Conservation (phyloP, 169 alveolate genomes). For the Perkinsus olseni region DNA sequence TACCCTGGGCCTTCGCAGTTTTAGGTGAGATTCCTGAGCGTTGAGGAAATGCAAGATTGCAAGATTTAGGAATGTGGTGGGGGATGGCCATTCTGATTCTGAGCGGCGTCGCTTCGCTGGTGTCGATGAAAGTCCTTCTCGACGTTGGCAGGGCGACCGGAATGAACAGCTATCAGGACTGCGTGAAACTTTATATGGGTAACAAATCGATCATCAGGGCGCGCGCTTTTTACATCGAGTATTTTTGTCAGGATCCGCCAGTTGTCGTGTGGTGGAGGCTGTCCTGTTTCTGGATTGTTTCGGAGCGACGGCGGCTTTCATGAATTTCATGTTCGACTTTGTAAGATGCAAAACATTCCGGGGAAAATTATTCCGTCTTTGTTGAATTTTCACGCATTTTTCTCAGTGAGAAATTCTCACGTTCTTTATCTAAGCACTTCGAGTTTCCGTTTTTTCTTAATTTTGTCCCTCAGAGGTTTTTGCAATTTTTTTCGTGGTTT, state of each 20-base stretch:
- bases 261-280: neutral
- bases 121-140: neutral
- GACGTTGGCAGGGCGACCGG: neutral
- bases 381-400: too few relatives aligned
- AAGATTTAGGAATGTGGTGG: neutral
- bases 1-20: neutral
- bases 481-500: too few relatives aligned
- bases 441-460: too few relatives aligned
- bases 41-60: neutral
- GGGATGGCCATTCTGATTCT: neutral
- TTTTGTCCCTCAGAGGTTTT: too few relatives aligned
- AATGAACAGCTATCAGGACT: neutral
- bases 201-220: neutral
- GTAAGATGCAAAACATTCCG: neutral
- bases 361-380: neutral
- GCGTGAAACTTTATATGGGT: neutral
- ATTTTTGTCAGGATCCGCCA: neutral
- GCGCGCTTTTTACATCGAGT: neutral
- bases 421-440: too few relatives aligned
- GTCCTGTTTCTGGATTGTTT: neutral
- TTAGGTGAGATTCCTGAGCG: neutral
- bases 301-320: neutral
- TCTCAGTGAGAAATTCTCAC: too few relatives aligned
- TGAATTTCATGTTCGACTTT: neutral
- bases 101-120: neutral